Evolutionary conservation across 2,329 filamentous ascomycete genomes (phyloP), one percentile per base, ranked within the genome.

Genomic region (Cercospora citrullina): DNA sequence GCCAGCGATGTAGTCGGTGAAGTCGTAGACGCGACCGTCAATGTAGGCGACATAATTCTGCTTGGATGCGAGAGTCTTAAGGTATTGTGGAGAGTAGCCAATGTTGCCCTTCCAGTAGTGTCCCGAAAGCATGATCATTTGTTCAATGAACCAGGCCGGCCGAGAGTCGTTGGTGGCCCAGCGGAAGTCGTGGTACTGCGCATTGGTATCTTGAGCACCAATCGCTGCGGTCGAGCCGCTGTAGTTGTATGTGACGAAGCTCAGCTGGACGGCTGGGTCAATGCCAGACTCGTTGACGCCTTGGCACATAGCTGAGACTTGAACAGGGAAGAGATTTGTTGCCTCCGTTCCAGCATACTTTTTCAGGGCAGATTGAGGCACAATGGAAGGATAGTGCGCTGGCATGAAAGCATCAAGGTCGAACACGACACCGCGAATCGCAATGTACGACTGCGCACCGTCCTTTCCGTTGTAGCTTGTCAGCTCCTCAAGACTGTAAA

Each of bases 101-200:
- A 99, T 84, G 71, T 89, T 90, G 60, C 95, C 95, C 79, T 96
- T 96, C 80, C 91, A 90, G 84, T 91, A 98, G 72, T 89, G 90
- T 33, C 87, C 81, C 73, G 90, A 91, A 63, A 99, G 82, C 78
- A 89, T 88, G 33, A 89, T 85, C 86, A 97, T 93, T 78, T 94
- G 89, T 81, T 99, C 92, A 66, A 86, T 90, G 81, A 94, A 98
- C 95, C 95, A 99, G 77, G 97, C 93, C 1, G 90, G 89, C 10
- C 94, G 90, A 61, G 87, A 90, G 77, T 97, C 92, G 72, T 93
- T 92, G 36, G 87, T 92, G 76, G 87, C 93, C 76, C 86, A 89
- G 68, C 95, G 89, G 87, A 99, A 99, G 78, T 99, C 95, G 76
- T 99, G 95, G 78, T 96, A 99, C 70, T 87, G 83, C 23, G 89